Conservation (phyloP, 495 filamentous ascomycete species). For the Aspergillus sparsus region DNA sequence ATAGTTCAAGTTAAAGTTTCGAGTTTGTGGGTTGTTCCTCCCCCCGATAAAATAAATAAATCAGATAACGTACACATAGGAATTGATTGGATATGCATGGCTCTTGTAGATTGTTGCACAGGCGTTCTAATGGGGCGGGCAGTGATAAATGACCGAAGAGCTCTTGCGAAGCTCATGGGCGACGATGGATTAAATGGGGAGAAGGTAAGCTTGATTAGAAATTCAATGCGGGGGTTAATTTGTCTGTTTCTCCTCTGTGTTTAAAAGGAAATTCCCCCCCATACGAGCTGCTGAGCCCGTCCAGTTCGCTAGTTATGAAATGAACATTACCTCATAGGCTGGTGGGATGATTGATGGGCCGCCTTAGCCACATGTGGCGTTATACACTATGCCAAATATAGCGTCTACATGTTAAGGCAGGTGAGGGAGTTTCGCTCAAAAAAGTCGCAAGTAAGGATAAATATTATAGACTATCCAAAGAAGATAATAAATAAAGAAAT, state of each 20-base stretch:
- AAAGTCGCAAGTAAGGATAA: background rate
- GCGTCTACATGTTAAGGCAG: background rate
- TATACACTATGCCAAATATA: background rate
- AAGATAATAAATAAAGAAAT: background rate
- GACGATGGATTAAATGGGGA: constrained; percentile 9
- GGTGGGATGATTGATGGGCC: background rate
- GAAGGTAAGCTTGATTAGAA: background rate
- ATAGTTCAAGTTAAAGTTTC: background rate
- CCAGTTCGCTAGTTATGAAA: constrained; percentile 9
- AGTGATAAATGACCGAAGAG: constrained; percentile 19
- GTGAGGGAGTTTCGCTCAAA: background rate
- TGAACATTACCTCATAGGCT: constrained; percentile 28
- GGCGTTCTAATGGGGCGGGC: constrained; percentile 11
- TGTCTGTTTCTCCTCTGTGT: too few species aligned
- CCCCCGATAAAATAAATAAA: background rate
- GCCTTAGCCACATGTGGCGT: constrained; percentile 14
- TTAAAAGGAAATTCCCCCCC: background rate
- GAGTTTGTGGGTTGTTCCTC: background rate
- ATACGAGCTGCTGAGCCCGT: background rate
- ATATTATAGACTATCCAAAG: background rate
- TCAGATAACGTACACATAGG: constrained; percentile 82
- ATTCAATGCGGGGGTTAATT: constrained; percentile 12
- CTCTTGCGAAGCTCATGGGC: constrained; percentile 37
- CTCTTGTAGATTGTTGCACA: constrained; percentile 28
- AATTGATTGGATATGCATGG: constrained; percentile 96